Evolutionary conservation across 2,329 filamentous ascomycete species (phyloP), one percentile per base, ranked within the genome.

Genomic region (Colletotrichum ledebouriae): DNA sequence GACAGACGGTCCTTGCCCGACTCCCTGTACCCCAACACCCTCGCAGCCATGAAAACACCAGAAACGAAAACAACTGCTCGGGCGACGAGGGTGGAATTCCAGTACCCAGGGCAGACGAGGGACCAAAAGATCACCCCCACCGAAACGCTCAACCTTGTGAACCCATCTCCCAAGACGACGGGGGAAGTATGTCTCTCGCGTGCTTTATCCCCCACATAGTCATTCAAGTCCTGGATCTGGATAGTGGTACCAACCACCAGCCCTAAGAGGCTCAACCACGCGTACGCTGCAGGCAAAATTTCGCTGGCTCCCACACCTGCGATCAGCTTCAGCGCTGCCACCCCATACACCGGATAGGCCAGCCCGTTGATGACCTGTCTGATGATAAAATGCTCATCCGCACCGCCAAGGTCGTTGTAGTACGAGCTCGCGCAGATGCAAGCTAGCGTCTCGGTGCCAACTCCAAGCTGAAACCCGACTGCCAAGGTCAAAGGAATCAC

Each of bases 391-490:
- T 53, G 49, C 49, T 37, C 49, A 29, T 53, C n/a, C 25, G 49
- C 49, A 29, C 49, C 49, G 49, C 49, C 49, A n/a, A 53, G 49
- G 5, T 53, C 29, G 49, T 53, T 53, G 29, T 53, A 53, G 49
- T 53, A 53, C 25, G 49, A 53, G 49, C 49, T 53, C 49, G 49
- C 49, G 49, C 49, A 37, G 49, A 53, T 53, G 25, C 49, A 53
- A 33, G 49, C 29, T 25, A 53, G 25, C 29, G 49, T 53, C 49
- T 53, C 49, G 49, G 29, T 11, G 29, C 49, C 29, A 15, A 53
- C 49, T 25, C 49, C 15, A 10, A 53, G 29, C 9, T 6, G 49
- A 25, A 53, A 53, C 15, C 49, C 34, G 7, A 53, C 25, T 9
- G 15, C 49, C 25, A 53, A 29, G 22, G 49, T 53, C 25, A 53